phyloP scores from a whole-genome alignment of 2,329 filamentous ascomycete genomes.

The Pezicula radicicola region DNA sequence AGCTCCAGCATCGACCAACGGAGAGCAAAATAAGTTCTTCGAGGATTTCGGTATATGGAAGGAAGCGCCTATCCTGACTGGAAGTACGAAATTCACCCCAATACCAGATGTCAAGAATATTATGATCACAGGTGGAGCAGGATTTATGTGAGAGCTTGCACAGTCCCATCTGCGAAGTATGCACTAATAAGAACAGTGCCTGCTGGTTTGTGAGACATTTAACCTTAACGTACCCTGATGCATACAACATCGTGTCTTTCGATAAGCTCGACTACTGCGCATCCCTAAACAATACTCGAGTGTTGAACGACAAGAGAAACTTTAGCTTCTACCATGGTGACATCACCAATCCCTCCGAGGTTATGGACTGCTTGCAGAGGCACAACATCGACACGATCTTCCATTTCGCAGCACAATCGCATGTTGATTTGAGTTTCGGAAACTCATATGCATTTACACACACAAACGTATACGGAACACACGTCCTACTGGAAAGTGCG shows the following conservation, averaged over 20 bases:
- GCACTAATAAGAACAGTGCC: conserved; percentile 49
- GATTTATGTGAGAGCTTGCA: conserved; percentile 68
- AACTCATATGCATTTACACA: conserved; percentile 80
- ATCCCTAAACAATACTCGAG: conserved; percentile 74
- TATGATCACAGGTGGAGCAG: conserved; percentile 79
- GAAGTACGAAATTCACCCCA: conserved; percentile 68
- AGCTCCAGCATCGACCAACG: conserved; percentile 11
- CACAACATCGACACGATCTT: conserved; percentile 76
- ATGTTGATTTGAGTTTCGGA: conserved; percentile 79
- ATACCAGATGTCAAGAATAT: conserved; percentile 72
- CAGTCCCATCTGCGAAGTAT: conserved; percentile 4
- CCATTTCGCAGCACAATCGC: conserved; percentile 83
- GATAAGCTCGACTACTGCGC: conserved; percentile 85
- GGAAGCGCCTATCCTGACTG: conserved; percentile 66
- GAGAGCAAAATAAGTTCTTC: conserved; percentile 36
- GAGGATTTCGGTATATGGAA: conserved; percentile 67
- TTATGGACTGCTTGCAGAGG: conserved; percentile 67
- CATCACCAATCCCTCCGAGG: conserved; percentile 67
- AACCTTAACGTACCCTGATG: conserved; percentile 66
- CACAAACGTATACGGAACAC: conserved; percentile 82
- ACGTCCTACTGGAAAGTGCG: conserved; percentile 74
- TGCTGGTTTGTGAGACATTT: conserved; percentile 83
- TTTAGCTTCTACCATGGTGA: conserved; percentile 80
- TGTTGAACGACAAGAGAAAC: conserved; percentile 64
- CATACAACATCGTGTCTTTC: conserved; percentile 78